Conservation (phyloP, 129 eudicot species). For the Chrysanthemum makinoi region DNA sequence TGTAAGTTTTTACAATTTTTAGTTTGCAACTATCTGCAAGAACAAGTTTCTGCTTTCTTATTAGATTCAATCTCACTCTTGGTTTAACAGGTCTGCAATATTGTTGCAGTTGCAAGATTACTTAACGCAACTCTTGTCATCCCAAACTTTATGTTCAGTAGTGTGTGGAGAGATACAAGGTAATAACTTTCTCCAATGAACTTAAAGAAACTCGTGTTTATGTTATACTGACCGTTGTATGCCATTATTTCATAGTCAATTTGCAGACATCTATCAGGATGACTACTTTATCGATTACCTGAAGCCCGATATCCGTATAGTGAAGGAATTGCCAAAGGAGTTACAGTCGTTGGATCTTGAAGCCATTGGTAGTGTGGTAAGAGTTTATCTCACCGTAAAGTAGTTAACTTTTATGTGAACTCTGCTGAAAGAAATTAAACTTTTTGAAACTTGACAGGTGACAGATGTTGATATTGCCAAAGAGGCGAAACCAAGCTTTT, state of each 20-base stretch:
- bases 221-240: constrained; percentile 43
- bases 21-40: constrained; percentile 7
- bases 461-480: constrained; percentile 76
- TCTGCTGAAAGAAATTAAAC: background rate
- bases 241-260: constrained; percentile 75
- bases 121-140: constrained; percentile 94
- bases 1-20: constrained; percentile 47
- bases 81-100: constrained; percentile 84
- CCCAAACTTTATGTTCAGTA: constrained; percentile 85
- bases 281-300: constrained; percentile 85
- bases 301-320: constrained; percentile 85
- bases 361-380: constrained; percentile 95
- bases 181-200: constrained; percentile 9
- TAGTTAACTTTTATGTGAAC: background rate
- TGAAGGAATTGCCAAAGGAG: constrained; percentile 85
- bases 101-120: constrained; percentile 93
- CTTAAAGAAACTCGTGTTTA: background rate
- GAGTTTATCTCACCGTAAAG: constrained; percentile 20
- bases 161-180: constrained; percentile 96
- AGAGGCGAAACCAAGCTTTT: constrained; percentile 97
- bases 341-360: constrained; percentile 80
- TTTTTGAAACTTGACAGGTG: constrained; percentile 43
- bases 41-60: background rate
- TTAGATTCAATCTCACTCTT: constrained; percentile 23
- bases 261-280: constrained; percentile 97